Evolutionary conservation across 179 eudicot genomes (phyloP), one percentile per base, ranked within the genome.

Genomic region (Carnegiea gigantea): DNA sequence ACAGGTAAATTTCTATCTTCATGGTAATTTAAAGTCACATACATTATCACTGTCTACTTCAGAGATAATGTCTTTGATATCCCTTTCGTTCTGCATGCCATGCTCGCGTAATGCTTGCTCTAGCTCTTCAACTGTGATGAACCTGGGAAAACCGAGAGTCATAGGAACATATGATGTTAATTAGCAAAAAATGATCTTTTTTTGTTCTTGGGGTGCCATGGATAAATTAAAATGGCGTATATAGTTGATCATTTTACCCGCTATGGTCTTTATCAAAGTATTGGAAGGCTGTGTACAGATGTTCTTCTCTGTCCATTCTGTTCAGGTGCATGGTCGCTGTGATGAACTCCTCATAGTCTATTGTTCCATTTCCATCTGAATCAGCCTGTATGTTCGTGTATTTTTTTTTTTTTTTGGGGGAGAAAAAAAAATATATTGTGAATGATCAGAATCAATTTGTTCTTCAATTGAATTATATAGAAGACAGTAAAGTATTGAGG

Each of bases 301-400:
- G 97, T 71, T 92, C 97, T 81, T 92, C 94, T 83, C 88, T 87
- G 84, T 92, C 97, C 97, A 92, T 92, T 83, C 90, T 88, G 86
- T 92, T 92, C 84, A 91, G 74, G 54, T 92, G 97, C 94, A 92
- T 91, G 70, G 97, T 92, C 26, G 97, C 97, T 33, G 97, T 91
- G 79, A 91, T 91, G 84, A 92, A 91, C 81, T 92, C 97, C 78
- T 91, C 93, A 64, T 91, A 92, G 77, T 92, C 97, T 83, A 91
- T 92, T 8, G 90, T 89, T 44, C 97, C 97, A 54, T 92, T 92
- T 72, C 97, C 97, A 85, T 92, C 94, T 59, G 92, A 89, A 87
- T 92, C 97, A 17, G 97, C 97, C 97, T 92, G 87, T 60, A 17
- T 15, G n/a, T 65, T 65, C 12, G 11, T 65, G 26, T 40, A 40